These are phyloP conservation scores for Tolypocladium ovalisporum DNA, from an alignment of 2,329 filamentous ascomycete genomes.

Conservation along the genomic window DNA sequence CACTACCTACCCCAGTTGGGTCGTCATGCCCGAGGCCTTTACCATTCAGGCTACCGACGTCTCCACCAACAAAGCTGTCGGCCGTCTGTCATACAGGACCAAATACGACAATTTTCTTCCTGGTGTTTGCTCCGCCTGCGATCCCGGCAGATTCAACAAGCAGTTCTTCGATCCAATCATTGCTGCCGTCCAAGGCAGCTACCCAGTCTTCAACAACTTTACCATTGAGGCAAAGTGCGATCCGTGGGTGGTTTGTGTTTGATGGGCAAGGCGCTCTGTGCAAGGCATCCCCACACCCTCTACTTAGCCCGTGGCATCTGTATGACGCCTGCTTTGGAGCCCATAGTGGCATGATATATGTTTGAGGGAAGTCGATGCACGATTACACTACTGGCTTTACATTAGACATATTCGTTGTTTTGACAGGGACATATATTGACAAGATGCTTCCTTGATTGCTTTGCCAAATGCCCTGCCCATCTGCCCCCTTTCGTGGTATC, in stretches of 20 bases:
- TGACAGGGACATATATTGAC: slow-evolving; percentile 3
- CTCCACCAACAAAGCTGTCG: slow-evolving; percentile 19
- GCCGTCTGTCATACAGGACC: slow-evolving; percentile 24
- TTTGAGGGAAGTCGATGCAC: slow-evolving; percentile 4
- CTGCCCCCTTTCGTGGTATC: no score
- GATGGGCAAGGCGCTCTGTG: slow-evolving; percentile 1
- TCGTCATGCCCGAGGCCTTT: slow-evolving; percentile 28
- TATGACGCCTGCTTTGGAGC: slow-evolving; percentile 1
- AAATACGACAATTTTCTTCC: slow-evolving; percentile 25
- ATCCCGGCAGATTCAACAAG: slow-evolving; percentile 22
- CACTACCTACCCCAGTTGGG: slow-evolving; percentile 19
- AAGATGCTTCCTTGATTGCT: neutral
- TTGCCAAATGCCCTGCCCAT: neutral
- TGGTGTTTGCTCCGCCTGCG: slow-evolving; percentile 24
- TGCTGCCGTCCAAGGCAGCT: slow-evolving; percentile 24
- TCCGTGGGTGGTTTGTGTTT: slow-evolving; percentile 26
- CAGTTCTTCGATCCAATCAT: slow-evolving; percentile 26
- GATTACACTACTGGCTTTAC: slow-evolving; percentile 7
- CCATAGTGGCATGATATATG: slow-evolving; percentile 2
- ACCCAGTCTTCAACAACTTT: slow-evolving; percentile 26
- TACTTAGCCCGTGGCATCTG: slow-evolving; percentile 2
- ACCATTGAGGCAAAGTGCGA: slow-evolving; percentile 24
- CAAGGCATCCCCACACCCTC: neutral
- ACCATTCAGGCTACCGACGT: slow-evolving; percentile 21
- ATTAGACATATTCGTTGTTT: slow-evolving; percentile 5